Conservation (phyloP, 257 asterid genomes). For the Ligustrum vulgare region DNA sequence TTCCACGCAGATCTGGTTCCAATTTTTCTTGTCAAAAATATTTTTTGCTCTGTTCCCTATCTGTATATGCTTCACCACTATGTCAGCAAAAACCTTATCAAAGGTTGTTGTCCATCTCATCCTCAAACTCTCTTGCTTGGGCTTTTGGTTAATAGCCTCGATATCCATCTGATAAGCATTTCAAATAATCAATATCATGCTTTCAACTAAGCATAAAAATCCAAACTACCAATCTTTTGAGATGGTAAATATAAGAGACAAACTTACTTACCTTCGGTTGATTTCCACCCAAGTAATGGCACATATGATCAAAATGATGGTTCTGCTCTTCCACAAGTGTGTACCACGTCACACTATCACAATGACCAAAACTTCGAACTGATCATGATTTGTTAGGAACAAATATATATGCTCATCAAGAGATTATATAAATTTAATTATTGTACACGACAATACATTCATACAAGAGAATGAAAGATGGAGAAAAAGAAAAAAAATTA, state of each 20-base stretch:
- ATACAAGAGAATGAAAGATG: neutral
- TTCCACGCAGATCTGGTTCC: slow-evolving; percentile 76
- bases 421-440: neutral
- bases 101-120: slow-evolving; percentile 88
- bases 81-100: slow-evolving; percentile 80
- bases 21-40: slow-evolving; percentile 89
- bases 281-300: slow-evolving; percentile 48
- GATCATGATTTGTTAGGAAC: slow-evolving; percentile 21
- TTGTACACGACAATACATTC: neutral
- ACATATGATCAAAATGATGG: slow-evolving; percentile 44
- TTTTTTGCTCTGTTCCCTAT: slow-evolving; percentile 77
- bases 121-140: slow-evolving; percentile 85
- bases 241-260: slow-evolving; percentile 5
- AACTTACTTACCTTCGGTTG: slow-evolving; percentile 29
- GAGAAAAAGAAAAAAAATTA: neutral
- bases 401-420: neutral
- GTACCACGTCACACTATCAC: slow-evolving; percentile 53
- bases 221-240: neutral
- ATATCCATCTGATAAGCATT: slow-evolving; percentile 57
- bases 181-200: neutral
- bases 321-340: slow-evolving; percentile 58
- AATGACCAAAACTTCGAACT: neutral
- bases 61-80: slow-evolving; percentile 76
- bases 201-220: neutral
- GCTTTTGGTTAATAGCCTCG: slow-evolving; percentile 62